Conservation (phyloP, 305 asterid genomes). For the Fraxinus velutina region DNA sequence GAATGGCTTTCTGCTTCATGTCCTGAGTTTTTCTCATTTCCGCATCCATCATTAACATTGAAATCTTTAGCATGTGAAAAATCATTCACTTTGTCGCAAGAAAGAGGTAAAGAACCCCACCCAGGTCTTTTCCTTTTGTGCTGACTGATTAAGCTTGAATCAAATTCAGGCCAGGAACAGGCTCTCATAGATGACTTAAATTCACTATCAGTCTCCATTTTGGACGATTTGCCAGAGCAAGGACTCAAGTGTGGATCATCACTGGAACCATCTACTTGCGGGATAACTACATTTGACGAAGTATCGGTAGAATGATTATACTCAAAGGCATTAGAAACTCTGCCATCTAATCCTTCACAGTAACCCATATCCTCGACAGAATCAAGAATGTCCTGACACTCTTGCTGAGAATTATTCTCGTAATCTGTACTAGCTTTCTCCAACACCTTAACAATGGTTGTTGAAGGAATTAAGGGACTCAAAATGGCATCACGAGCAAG, state of each 20-base stretch:
- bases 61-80: constrained; percentile 33
- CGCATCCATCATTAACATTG: constrained; percentile 25
- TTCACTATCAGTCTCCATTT: constrained; percentile 31
- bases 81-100: constrained; percentile 35
- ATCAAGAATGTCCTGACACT: constrained; percentile 98
- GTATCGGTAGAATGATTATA: constrained; percentile 31
- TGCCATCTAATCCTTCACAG: constrained; percentile 44
- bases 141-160: constrained; percentile 34
- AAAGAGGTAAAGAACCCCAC: constrained; percentile 80
- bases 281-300: constrained; percentile 42
- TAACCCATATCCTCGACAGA: constrained; percentile 50
- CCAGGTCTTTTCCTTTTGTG: constrained; percentile 50
- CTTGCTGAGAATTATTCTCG: constrained; percentile 88
- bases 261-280: constrained; percentile 80
- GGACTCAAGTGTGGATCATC: constrained; percentile 51
- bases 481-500: constrained; percentile 71
- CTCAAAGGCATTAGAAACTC: constrained; percentile 31
- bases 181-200: constrained; percentile 29
- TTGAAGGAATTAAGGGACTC: constrained; percentile 74
- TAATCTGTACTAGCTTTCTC: constrained; percentile 80
- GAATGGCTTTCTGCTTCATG: constrained; percentile 40
- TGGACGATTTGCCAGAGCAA: constrained; percentile 36
- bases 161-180: constrained; percentile 31
- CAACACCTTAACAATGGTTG: constrained; percentile 60
- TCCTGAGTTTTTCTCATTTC: constrained; percentile 29